phyloP scores from a whole-genome alignment of 768 basidiomycete genomes.

The Cyclocybe cylindracea region DNA sequence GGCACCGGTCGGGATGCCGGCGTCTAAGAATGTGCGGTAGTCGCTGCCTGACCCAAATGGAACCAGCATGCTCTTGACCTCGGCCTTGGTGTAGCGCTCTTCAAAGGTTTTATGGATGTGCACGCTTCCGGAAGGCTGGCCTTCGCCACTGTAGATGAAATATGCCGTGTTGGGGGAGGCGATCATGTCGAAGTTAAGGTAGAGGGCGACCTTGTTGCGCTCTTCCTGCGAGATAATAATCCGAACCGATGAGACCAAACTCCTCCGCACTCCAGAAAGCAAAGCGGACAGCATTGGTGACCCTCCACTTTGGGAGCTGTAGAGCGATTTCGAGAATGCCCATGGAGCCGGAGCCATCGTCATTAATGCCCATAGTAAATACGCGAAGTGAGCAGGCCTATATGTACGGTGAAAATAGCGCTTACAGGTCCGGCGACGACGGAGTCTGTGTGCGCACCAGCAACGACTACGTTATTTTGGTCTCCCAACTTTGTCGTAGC shows the following conservation, averaged over 20 bases:
- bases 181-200: conserved; percentile 37
- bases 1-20: conserved; percentile 30
- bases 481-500: conserved; percentile 30
- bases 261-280: conserved; percentile 35
- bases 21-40: conserved; percentile 33
- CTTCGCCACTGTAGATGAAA: conserved; percentile 31
- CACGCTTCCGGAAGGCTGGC: conserved; percentile 29
- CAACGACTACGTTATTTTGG: conserved; percentile 26
- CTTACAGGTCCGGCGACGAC: conserved; percentile 30
- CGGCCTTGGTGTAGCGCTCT: conserved; percentile 19
- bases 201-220: conserved; percentile 28
- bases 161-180: conserved; percentile 31
- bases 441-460: conserved; percentile 31
- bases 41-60: conserved; percentile 29
- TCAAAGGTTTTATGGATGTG: conserved; percentile 32
- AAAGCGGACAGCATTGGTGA: conserved; percentile 32
- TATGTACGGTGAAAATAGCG: not conserved
- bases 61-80: conserved; percentile 20
- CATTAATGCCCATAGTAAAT: conserved; percentile 26
- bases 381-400: not conserved
- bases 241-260: conserved; percentile 30
- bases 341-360: conserved; percentile 30
- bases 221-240: conserved; percentile 27
- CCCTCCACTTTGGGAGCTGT: conserved; percentile 25
- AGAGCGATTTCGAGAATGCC: conserved; percentile 29